Percentiles rank a stretch among this genome's conserved stretches.
phyloP scores from a whole-genome alignment of 2,329 filamentous ascomycete species.

The Bipolaris oryzae region DNA sequence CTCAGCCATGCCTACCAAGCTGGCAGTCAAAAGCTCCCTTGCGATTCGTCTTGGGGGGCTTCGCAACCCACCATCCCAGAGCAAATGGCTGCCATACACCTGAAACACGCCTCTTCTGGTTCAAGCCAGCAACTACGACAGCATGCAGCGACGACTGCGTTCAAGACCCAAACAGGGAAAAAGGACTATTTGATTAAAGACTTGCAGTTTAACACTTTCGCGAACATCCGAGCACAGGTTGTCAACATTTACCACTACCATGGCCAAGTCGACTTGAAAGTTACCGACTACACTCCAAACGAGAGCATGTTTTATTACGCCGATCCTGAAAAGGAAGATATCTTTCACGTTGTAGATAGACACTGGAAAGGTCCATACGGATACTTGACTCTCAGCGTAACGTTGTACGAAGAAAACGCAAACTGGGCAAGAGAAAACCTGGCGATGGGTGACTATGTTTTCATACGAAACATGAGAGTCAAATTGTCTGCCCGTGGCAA shows the following conservation, averaged over 20 bases:
- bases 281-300: constrained; percentile 56
- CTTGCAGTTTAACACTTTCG: constrained; percentile 62
- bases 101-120: constrained; percentile 31
- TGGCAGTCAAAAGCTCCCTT: constrained; percentile 22
- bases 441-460: constrained; percentile 65
- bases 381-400: constrained; percentile 72
- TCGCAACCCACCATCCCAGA: constrained; percentile 21
- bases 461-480: constrained; percentile 74
- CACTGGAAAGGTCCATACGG: constrained; percentile 79
- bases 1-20: constrained; percentile 26
- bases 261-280: constrained; percentile 37
- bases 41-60: constrained; percentile 3
- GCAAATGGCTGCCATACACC: constrained; percentile 31
- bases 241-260: constrained; percentile 59
- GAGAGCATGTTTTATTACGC: constrained; percentile 63
- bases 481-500: constrained; percentile 59
- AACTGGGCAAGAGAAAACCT: constrained; percentile 62
- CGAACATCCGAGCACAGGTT: constrained; percentile 74
- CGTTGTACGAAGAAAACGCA: constrained; percentile 72
- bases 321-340: constrained; percentile 40
- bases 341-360: constrained; percentile 32
- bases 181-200: constrained; percentile 66
- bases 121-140: constrained; percentile 22
- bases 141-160: constrained; percentile 13
- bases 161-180: constrained; percentile 12